Conservation (phyloP, 805 yeast genomes). For the Maudiozyma bulderi region DNA sequence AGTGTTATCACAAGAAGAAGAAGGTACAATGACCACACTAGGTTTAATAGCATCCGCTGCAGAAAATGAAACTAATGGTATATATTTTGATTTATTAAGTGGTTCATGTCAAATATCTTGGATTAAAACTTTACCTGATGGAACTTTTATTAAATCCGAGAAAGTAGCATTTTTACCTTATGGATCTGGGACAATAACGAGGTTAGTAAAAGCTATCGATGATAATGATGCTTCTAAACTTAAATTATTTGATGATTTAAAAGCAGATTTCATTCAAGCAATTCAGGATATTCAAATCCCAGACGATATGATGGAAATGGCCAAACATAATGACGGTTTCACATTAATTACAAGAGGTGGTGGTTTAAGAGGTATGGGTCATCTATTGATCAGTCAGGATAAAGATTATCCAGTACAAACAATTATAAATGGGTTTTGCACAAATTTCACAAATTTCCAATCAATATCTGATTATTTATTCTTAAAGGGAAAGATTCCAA, state of each 20-base stretch:
- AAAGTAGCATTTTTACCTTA: constrained; percentile 59
- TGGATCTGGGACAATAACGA: constrained; percentile 62
- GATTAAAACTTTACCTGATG: constrained; percentile 44
- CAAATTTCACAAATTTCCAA: constrained; percentile 43
- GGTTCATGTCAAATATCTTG: constrained; percentile 63
- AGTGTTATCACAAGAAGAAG: constrained; percentile 51
- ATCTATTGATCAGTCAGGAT: constrained; percentile 41
- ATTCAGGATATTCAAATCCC: constrained; percentile 49
- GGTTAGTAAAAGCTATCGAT: constrained; percentile 44
- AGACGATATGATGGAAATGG: constrained; percentile 38
- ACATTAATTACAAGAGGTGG: constrained; percentile 64
- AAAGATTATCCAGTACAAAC: constrained; percentile 59
- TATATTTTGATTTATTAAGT: constrained; percentile 68
- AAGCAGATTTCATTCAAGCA: constrained; percentile 38
- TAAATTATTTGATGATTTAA: constrained; percentile 42
- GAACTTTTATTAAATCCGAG: constrained; percentile 44
- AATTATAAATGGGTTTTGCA: constrained; percentile 59
- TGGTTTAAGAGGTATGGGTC: constrained; percentile 63
- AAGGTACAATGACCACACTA: constrained; percentile 56
- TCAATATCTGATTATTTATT: constrained; percentile 43
- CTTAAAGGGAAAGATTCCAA: constrained; percentile 40
- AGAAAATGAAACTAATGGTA: constrained; percentile 53
- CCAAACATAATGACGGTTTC: constrained; percentile 48
- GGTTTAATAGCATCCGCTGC: constrained; percentile 57
- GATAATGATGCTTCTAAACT: constrained; percentile 23